Percentiles rank a stretch among this genome's conserved stretches.
These are phyloP conservation scores for Penicillium sp. DNA, from an alignment of 2,329 filamentous ascomycete species.

Conservation along the genomic window DNA sequence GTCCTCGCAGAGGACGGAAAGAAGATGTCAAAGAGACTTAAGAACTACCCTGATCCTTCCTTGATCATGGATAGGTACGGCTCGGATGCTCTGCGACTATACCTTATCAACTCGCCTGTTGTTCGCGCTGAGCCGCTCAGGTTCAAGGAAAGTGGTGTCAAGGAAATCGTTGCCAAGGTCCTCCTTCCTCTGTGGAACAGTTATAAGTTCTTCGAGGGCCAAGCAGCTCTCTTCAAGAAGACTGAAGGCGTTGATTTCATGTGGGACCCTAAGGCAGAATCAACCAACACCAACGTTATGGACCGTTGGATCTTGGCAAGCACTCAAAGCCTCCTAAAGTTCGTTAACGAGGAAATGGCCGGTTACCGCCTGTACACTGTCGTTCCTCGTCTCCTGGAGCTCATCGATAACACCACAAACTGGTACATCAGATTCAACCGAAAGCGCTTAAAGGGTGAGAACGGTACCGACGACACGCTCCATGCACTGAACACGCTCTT, in stretches of 20 bases:
- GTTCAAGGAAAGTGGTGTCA: slow-evolving; percentile 91
- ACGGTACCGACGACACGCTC: slow-evolving; percentile 81
- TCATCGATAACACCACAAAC: slow-evolving; percentile 96
- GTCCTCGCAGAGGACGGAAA: slow-evolving; percentile 94
- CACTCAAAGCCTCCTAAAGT: slow-evolving; percentile 87
- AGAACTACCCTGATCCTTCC: slow-evolving; percentile 91
- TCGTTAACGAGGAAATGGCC: slow-evolving; percentile 90
- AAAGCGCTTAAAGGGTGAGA: slow-evolving; percentile 86
- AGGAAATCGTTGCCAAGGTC: slow-evolving; percentile 92
- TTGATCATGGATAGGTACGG: slow-evolving; percentile 87
- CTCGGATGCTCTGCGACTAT: slow-evolving; percentile 89
- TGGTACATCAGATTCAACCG: slow-evolving; percentile 98
- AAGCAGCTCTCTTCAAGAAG: slow-evolving; percentile 86
- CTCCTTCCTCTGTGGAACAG: slow-evolving; percentile 93
- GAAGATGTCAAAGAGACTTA: slow-evolving; percentile 97
- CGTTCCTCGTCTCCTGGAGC: slow-evolving; percentile 77
- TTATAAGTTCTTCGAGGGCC: slow-evolving; percentile 94
- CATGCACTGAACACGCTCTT: slow-evolving; percentile 94
- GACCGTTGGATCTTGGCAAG: slow-evolving; percentile 94
- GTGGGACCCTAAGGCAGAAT: slow-evolving; percentile 77
- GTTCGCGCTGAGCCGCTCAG: slow-evolving; percentile 87
- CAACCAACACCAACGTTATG: slow-evolving; percentile 87
- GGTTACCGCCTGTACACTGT: slow-evolving; percentile 87
- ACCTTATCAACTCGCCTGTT: slow-evolving; percentile 95
- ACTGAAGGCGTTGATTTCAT: slow-evolving; percentile 75